Evolutionary conservation across 2,329 filamentous ascomycete genomes (phyloP), one percentile per base, ranked within the genome.

Genomic region (Diaporthe nobilis): DNA sequence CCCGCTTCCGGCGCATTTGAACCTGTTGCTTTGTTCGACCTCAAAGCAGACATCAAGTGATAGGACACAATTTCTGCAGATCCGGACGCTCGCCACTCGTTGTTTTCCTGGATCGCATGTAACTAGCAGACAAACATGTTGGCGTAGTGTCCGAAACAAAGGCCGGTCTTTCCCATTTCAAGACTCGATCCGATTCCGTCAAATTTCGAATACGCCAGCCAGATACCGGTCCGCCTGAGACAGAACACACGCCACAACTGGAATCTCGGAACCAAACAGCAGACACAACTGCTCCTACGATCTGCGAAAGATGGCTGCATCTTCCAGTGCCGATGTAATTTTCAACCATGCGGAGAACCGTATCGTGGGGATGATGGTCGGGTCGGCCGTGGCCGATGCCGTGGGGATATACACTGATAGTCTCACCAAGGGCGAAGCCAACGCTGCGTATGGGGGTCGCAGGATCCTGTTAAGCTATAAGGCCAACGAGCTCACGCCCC

Each of bases 301-400:
- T 25, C 6, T 2, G 20, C 49, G 17, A 37, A 34, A 39, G 15
- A 68, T 68, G 65, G 47, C 47, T 42, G 49, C 31, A 5, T 22
- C 31, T 42, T 20, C 61, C 12, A 49, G 4, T 49, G 22, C 17
- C 3, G 34, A 8, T 4, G 12, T 4, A 25, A 0, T 1, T 28
- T 9, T 4, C 31, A 63, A 53, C 10, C 22, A 61, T 42, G 71
- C 28, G 3, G 57, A 72, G 70, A 72, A 51, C 22, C 70, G 70
- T 9, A 72, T 72, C 28, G 55, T 72, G 55, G 70, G 70, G 8
- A 39, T 72, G 55, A 61, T 72, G 55, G 22, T 72, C 22, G 70
- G 55, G 17, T 47, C 70, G 20, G 70, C 70, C 39, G 22, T 61
- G 4, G 70, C 55, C 1, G 70, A 72, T 22, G 71, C 57, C 6